Evolutionary conservation across 306 rosid genomes (phyloP).

Genomic region (Boehmeria nivea): DNA sequence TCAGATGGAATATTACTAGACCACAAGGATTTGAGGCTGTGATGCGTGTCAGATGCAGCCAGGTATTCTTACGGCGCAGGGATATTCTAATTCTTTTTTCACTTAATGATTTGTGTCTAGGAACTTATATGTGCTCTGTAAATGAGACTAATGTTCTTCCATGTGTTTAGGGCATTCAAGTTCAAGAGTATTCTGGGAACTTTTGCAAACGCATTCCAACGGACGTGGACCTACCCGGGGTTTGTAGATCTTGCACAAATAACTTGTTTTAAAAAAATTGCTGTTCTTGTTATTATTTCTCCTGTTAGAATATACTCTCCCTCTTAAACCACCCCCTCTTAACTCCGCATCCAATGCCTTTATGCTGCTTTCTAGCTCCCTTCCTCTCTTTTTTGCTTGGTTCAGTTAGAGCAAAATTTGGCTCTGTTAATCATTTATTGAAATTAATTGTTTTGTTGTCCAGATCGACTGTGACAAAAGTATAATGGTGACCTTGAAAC

Average conservation of each 20-base stretch:
- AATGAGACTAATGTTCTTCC: constrained; percentile 13
- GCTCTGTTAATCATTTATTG: not conserved
- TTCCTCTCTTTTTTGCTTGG: not conserved
- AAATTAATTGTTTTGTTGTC: not conserved
- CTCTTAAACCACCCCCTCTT: not conserved
- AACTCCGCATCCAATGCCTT: not conserved
- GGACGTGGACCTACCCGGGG: constrained; percentile 96
- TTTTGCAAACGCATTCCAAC: constrained; percentile 94
- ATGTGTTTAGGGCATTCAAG: constrained; percentile 77
- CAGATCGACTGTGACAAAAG: constrained; percentile 98
- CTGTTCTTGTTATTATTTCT: constrained; percentile 4
- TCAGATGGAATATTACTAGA: constrained; percentile 94
- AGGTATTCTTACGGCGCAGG: constrained; percentile 39
- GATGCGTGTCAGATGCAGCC: constrained; percentile 99
- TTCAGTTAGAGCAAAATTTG: not conserved
- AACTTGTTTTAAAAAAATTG: not conserved
- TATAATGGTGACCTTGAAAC: constrained; percentile 83
- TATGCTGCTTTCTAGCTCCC: not conserved
- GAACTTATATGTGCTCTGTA: not conserved
- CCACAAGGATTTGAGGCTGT: constrained; percentile 99
- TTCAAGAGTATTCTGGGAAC: constrained; percentile 86
- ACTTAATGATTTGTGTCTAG: not conserved
- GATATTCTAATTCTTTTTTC: not conserved
- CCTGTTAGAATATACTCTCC: too few relatives aligned
- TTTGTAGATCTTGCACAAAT: constrained; percentile 40